Evolutionary conservation across 306 rosid genomes (phyloP).

Genomic region (Sphenostylis stenocarpa): DNA sequence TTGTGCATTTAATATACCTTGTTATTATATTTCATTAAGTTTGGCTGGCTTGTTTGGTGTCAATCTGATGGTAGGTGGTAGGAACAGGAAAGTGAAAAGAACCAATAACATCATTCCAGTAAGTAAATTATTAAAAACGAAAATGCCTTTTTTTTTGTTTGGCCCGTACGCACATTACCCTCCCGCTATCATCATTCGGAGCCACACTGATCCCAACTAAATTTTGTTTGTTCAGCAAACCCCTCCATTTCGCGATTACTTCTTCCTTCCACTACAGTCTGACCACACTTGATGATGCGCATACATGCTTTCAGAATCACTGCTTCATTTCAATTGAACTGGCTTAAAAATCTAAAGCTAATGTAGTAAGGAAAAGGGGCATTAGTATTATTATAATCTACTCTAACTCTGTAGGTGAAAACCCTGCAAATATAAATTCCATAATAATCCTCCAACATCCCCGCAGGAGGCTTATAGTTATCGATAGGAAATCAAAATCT

Average conservation of each 20-base stretch:
- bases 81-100: background rate
- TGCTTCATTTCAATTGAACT: background rate
- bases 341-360: conserved; percentile 22
- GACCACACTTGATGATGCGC: background rate
- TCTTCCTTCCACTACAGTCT: conserved; percentile 12
- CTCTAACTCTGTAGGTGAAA: conserved; percentile 30
- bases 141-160: background rate
- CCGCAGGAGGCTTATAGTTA: conserved; percentile 9
- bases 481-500: conserved; percentile 48
- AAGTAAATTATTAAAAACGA: background rate
- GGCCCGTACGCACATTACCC: background rate
- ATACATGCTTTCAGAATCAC: conserved; percentile 13
- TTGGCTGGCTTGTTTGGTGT: background rate
- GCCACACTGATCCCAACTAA: conserved; percentile 3
- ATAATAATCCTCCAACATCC: conserved; percentile 19
- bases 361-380: conserved; percentile 12
- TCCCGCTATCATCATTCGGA: background rate
- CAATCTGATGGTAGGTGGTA: background rate
- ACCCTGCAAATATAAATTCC: conserved; percentile 31
- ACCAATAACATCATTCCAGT: background rate
- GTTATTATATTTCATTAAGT: background rate
- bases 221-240: background rate
- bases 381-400: conserved; percentile 28
- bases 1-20: background rate
- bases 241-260: conserved; percentile 12